Base-by-base conservation (phyloP, 73 alveolate genomes). In the Paramecium primaurelia region DNA sequence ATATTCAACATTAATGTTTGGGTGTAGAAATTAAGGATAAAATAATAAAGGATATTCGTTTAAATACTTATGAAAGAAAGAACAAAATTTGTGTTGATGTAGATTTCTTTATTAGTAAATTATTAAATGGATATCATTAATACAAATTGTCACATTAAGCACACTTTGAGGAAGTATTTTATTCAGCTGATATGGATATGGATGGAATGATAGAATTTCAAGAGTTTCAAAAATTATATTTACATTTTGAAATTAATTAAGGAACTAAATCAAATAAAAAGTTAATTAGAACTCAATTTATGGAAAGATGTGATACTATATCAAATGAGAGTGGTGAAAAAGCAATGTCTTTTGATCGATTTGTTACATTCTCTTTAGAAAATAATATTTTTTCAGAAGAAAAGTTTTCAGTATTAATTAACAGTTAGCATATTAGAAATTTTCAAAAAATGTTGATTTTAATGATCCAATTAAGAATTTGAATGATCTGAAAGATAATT, bases 151-250 rank as follows among this genome's bases (percentile, higher is more conserved):
- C 58, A 20, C 47, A 80, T 80, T 49, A 80, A 45, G 91, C 71
- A 3, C 91, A 80, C 26, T 80, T 80, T 26, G 91, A 80, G 45
- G 91, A 80, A 36, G 75, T 80, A 80, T 80, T 80, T 80, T 80
- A 80, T 80, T 40, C 91, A 18, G 91, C 91, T 44, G 91, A 80
- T 26, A 80, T 80, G 91, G 91, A 80, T 47, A 32, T 45, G 91
- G 91, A 80, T 80, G 91, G 91, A 7, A 80, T 80, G 91, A 80
- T 80, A 4, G 91, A 80, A 12, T 80, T 32, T 44, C 58, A 80
- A 26, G 91, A 80, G 26, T 80, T 80, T 80, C 10, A 80, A 64
- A 80, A 80, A 80, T 45, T 80, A 47, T 80, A 32, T 26, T 47
- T 32, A 3, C 91, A 80, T 25, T 80, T 80, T 45, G 91, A 80